These are phyloP conservation scores for Fusarium tjaetaba DNA, from an alignment of 2,329 filamentous ascomycete species.

Conservation along the genomic window DNA sequence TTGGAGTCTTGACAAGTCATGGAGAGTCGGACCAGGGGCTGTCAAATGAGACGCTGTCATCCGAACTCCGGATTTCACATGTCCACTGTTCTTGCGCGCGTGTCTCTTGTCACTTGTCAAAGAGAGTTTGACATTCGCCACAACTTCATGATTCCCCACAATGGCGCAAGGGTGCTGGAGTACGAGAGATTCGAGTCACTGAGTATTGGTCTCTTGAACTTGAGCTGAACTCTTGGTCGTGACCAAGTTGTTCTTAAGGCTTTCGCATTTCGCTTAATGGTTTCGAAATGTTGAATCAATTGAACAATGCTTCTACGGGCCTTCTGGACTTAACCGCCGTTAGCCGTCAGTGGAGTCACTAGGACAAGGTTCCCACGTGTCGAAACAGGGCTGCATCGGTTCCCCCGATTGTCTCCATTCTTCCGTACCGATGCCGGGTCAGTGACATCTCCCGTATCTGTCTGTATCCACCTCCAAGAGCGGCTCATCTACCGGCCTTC, in stretches of 20 bases:
- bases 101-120: not conserved
- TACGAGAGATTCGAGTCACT: not conserved
- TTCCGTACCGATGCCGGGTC: constrained; percentile 15
- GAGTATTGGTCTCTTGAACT: not conserved
- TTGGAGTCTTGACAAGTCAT: constrained; percentile 24
- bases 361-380: constrained; percentile 30
- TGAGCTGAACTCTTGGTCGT: not conserved
- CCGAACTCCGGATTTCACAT: constrained; percentile 33
- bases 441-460: not conserved
- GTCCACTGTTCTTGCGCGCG: constrained; percentile 6
- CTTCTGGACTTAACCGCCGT: constrained; percentile 13
- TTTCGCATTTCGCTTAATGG: not conserved
- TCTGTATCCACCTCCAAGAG: constrained; percentile 1
- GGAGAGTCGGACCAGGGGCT: constrained; percentile 15
- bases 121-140: constrained; percentile 1
- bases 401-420: constrained; percentile 15
- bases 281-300: not conserved
- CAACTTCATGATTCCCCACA: constrained; percentile 32
- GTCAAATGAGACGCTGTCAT: constrained; percentile 11
- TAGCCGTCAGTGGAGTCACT: constrained; percentile 16
- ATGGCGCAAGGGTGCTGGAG: constrained; percentile 12
- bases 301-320: not conserved
- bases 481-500: constrained; percentile 4
- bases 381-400: constrained; percentile 26
- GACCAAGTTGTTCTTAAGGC: not conserved